Percentiles rank a stretch among this genome's conserved stretches.
Conservation (phyloP, 208 protist species). For the Willaertia magna region DNA sequence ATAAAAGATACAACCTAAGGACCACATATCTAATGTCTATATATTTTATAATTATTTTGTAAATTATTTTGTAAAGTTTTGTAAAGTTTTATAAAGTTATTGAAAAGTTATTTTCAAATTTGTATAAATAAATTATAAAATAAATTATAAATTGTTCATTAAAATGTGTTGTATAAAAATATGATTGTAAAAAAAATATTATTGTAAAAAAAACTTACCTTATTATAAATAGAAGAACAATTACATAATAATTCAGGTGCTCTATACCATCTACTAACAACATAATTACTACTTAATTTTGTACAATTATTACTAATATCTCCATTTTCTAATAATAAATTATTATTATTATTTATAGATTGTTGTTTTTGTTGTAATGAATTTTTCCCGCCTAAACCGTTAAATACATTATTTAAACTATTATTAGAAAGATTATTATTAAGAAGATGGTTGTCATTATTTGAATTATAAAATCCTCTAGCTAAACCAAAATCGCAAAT, state of each 20-base stretch:
- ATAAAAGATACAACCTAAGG: background rate
- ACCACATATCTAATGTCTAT: background rate
- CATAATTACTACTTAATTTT: background rate
- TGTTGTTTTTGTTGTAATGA: background rate
- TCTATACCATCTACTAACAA: background rate
- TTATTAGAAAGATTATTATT: background rate
- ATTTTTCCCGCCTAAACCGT: too few relatives aligned
- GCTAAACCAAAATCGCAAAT: slow-evolving; percentile 83
- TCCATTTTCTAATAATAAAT: background rate
- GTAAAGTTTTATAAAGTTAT: too few relatives aligned
- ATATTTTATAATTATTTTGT: too few relatives aligned
- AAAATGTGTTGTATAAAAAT: too few relatives aligned
- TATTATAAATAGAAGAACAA: background rate
- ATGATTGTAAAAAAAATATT: too few relatives aligned
- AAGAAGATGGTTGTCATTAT: background rate
- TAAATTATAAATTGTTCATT: too few relatives aligned
- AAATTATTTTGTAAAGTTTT: too few relatives aligned
- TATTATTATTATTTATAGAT: background rate
- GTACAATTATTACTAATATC: background rate
- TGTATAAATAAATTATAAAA: too few relatives aligned
- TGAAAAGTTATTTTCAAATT: too few relatives aligned
- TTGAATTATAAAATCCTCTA: slow-evolving; percentile 27
- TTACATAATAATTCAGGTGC: background rate
- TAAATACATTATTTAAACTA: background rate
- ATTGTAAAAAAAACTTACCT: too few relatives aligned